Evolutionary conservation across 495 filamentous ascomycete genomes (phyloP).

Genomic region (Hypoxylon fuscum): DNA sequence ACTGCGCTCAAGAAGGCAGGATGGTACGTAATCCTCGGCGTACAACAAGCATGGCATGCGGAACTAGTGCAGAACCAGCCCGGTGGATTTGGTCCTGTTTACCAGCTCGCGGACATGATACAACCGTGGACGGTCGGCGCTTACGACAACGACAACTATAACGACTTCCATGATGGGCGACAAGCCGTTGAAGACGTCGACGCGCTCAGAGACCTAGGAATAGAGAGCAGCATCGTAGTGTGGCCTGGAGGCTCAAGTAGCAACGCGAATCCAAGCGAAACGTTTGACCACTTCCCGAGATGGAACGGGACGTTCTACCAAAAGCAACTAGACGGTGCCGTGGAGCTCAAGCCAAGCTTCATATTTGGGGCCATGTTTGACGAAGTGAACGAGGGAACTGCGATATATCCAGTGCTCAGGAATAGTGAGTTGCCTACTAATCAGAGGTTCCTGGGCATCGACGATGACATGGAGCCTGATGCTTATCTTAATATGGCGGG

Average conservation of each 20-base stretch:
- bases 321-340: constrained; percentile 40
- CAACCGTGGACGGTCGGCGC: constrained; percentile 46
- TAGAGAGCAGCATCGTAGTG: constrained; percentile 39
- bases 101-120: constrained; percentile 43
- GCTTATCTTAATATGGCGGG: constrained; percentile 46
- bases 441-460: constrained; percentile 44
- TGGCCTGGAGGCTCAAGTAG: constrained; percentile 42
- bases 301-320: constrained; percentile 46
- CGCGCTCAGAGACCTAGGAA: constrained; percentile 36
- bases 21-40: constrained; percentile 42
- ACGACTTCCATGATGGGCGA: constrained; percentile 26
- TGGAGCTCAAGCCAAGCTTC: constrained; percentile 44
- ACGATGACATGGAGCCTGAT: constrained; percentile 42
- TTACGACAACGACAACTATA: constrained; percentile 38
- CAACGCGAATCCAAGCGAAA: constrained; percentile 32
- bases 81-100: constrained; percentile 37
- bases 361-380: constrained; percentile 50
- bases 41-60: constrained; percentile 40
- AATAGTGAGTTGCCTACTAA: constrained; percentile 39
- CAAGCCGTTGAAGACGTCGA: constrained; percentile 38
- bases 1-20: constrained; percentile 42
- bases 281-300: constrained; percentile 42
- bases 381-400: constrained; percentile 44
- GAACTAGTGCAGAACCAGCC: constrained; percentile 37
- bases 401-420: constrained; percentile 35